These are phyloP conservation scores for Neophaeococcomyces mojaviensis DNA, from an alignment of 2,329 filamentous ascomycete genomes.

Conservation along the genomic window DNA sequence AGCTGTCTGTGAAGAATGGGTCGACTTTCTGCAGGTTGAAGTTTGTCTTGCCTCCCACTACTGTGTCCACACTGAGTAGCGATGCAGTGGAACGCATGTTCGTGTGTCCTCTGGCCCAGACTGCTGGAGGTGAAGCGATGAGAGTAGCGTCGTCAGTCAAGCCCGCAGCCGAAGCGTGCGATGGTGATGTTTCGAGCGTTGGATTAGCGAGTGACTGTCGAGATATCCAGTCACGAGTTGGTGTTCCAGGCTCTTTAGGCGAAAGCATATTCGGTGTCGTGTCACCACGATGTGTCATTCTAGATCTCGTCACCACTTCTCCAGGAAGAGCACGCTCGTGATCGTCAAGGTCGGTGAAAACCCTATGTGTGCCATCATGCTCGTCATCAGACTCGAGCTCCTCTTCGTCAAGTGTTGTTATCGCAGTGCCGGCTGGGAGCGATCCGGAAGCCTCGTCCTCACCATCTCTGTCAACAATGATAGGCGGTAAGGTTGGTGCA, in stretches of 20 bases:
- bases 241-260: not conserved
- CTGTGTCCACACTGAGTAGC: constrained; percentile 47
- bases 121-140: constrained; percentile 14
- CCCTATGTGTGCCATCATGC: constrained; percentile 8
- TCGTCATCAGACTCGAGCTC: constrained; percentile 26
- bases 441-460: constrained; percentile 17
- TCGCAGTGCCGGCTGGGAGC: constrained; percentile 22
- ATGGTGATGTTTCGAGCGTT: not conserved
- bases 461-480: constrained; percentile 23
- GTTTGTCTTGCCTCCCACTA: constrained; percentile 55
- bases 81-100: constrained; percentile 28
- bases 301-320: constrained; percentile 23
- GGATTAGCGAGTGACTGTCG: not conserved
- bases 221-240: not conserved
- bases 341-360: constrained; percentile 4
- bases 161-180: not conserved
- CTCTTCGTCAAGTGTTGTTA: constrained; percentile 31
- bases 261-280: not conserved
- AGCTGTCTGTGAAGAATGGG: constrained; percentile 60
- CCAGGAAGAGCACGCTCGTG: constrained; percentile 21
- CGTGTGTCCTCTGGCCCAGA: constrained; percentile 4
- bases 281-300: not conserved
- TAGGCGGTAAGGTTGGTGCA: not conserved
- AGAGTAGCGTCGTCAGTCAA: constrained; percentile 26
- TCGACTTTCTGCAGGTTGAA: constrained; percentile 59